Base-by-base conservation (phyloP, 2,329 filamentous ascomycete species). In the Trichophyton simii region DNA sequence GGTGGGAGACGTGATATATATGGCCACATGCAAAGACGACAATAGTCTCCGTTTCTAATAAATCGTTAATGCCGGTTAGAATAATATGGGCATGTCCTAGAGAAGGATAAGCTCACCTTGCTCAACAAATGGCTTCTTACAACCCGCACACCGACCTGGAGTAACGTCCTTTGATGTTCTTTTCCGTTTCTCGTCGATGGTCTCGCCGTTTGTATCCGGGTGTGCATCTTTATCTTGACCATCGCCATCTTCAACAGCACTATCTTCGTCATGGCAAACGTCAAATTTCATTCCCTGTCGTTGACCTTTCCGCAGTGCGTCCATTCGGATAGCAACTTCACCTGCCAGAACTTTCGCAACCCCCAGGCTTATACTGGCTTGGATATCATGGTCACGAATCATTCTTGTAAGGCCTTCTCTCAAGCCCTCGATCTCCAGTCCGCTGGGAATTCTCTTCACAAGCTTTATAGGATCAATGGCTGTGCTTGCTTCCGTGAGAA, bases 311-410 rank as follows among this genome's bases (percentile, higher is more conserved):
- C 92, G 84, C 20, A 97, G 78, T 3, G 84, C 85, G 58, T 87
- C 87, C 82, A 97, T 95, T 0, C 88, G 90, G 3, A 83, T 80
- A 0, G 87, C 86, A 0, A 99, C 92, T 74, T 99, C 94, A 62
- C 91, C 90, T 58, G 88, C 81, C 48, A 97, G 78, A 0, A 97
- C 91, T 60, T 84, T 84, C 0, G 94, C 91, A 2, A 95, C 94
- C 0, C 94, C 94, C 50, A 87, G 86, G 65, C 88, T 92, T 70
- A 99, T 96, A 67, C 88, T 94, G 71, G 89, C 85, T 75, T 97
- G 94, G 52, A 99, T 88, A 70, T 97, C 94, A 71, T 96, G 91
- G 73, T 99, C 94, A 67, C 92, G 87, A 71, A 99, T 88, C 78
- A 99, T 91, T 62, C 91, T 87, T 52, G 87, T 87, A 2, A 99